phyloP scores from a whole-genome alignment of 306 rosid species.

The Malus sieversii region DNA sequence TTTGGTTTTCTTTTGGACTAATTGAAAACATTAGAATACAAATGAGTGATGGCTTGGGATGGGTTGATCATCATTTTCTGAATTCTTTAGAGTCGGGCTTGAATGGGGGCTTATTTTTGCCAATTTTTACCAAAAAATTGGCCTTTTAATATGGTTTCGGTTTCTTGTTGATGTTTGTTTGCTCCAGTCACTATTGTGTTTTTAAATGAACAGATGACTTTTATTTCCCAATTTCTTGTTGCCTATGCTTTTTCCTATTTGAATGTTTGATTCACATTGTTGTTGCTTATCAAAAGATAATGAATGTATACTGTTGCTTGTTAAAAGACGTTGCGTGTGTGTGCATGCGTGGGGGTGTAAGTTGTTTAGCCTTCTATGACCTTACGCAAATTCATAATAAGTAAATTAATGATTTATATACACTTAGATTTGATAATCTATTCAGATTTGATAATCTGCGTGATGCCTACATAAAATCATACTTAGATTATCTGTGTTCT shows the following conservation, averaged over 20 bases:
- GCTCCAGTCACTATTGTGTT: background rate
- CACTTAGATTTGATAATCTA: background rate
- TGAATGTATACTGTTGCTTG: too few relatives aligned
- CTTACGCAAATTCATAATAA: background rate
- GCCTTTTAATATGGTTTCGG: background rate
- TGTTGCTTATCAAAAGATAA: too few relatives aligned
- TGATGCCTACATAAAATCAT: too few relatives aligned
- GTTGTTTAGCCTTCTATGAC: background rate
- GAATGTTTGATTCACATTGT: too few relatives aligned
- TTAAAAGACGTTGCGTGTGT: too few relatives aligned
- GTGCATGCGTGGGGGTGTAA: too few relatives aligned
- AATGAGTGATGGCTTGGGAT: conserved; percentile 15
- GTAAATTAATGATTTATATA: background rate
- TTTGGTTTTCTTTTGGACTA: conserved; percentile 8
- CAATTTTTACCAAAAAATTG: background rate
- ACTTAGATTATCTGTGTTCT: too few relatives aligned
- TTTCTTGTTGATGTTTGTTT: background rate
- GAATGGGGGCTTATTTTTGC: background rate
- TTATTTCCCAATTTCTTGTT: too few relatives aligned
- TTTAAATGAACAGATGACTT: background rate
- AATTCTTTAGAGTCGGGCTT: background rate
- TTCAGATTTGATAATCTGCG: background rate
- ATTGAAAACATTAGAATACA: conserved; percentile 7
- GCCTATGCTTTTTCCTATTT: too few relatives aligned
- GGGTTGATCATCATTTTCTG: conserved; percentile 15